A percentile compares a stretch with the other conserved stretches of the same genome.
These are phyloP conservation scores for Cladophialophora psammophila DNA, from an alignment of 2,329 filamentous ascomycete genomes.

Conservation along the genomic window DNA sequence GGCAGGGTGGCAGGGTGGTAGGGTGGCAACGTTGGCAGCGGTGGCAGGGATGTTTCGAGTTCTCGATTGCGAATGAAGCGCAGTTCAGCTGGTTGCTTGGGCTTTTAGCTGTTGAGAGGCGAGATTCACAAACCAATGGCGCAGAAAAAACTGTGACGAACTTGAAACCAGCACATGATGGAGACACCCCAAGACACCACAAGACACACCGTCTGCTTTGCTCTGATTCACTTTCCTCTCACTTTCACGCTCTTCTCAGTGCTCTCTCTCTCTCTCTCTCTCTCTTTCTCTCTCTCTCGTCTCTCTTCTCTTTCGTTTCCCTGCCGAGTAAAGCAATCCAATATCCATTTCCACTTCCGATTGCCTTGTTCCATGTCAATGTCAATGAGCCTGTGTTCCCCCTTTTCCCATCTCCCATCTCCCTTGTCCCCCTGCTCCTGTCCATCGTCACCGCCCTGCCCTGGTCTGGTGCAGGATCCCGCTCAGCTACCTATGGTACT, in stretches of 20 bases:
- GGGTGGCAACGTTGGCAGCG: no score
- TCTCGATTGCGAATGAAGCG: neutral
- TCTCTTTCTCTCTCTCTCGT: no score
- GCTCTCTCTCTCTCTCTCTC: no score
- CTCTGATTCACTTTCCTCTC: no score
- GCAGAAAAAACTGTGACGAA: neutral
- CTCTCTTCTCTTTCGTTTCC: no score
- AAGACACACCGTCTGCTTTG: no score
- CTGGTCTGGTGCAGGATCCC: neutral
- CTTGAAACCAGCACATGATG: neutral
- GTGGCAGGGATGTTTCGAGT: neutral
- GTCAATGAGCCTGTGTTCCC: neutral
- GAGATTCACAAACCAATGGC: neutral
- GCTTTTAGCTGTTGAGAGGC: neutral
- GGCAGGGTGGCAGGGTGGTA: neutral
- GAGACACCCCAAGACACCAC: neutral
- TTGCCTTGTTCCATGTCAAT: neutral
- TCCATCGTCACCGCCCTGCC: neutral
- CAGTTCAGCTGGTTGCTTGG: neutral
- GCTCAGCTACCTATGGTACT: constrained; percentile 15
- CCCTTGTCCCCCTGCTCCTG: no score
- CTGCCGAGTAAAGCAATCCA: neutral
- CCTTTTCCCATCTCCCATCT: neutral
- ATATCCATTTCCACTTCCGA: constrained; percentile 1
- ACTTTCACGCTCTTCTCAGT: no score